A percentile compares a stretch with the other conserved stretches of the same genome.
These are phyloP conservation scores for Casaregolazyma suthepensis DNA, from an alignment of 1,139 yeast species.

Conservation along the genomic window DNA sequence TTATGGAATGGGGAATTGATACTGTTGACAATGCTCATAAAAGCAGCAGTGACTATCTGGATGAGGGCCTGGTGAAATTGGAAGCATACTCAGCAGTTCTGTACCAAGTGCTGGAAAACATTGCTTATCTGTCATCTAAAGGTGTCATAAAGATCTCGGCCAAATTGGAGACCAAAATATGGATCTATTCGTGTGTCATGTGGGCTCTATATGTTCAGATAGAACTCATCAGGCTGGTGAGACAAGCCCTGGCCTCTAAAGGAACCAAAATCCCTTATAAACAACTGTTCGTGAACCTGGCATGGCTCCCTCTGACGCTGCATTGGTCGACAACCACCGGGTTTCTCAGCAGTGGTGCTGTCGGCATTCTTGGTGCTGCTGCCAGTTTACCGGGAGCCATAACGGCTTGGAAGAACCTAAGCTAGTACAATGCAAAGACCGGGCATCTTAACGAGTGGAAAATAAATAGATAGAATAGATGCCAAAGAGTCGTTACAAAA, in stretches of 20 bases:
- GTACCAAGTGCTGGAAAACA: slow-evolving; percentile 38
- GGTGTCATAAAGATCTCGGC: slow-evolving; percentile 30
- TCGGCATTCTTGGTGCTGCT: slow-evolving; percentile 36
- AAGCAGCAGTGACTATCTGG: slow-evolving; percentile 16
- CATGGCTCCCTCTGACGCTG: slow-evolving; percentile 38
- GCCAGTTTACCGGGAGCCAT: slow-evolving; percentile 28
- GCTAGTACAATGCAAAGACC: neutral
- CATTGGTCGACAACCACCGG: slow-evolving; percentile 41
- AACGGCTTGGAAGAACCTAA: slow-evolving; percentile 21
- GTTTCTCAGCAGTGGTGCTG: slow-evolving; percentile 28
- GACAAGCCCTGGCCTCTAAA: slow-evolving; percentile 11
- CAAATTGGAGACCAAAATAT: slow-evolving; percentile 27
- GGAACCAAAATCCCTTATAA: slow-evolving; percentile 22
- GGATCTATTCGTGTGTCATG: slow-evolving; percentile 35
- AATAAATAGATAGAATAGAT: neutral
- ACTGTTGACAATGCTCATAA: slow-evolving; percentile 22
- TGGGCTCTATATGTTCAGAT: slow-evolving; percentile 40
- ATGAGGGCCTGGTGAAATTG: slow-evolving; percentile 10
- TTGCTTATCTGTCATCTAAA: slow-evolving; percentile 37
- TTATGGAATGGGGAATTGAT: slow-evolving; percentile 33
- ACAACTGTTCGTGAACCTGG: slow-evolving; percentile 32
- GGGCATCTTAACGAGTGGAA: neutral
- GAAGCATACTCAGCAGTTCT: slow-evolving; percentile 34
- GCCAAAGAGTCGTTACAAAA: neutral
- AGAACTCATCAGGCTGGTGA: slow-evolving; percentile 26